Evolutionary conservation across 2,329 filamentous ascomycete species (phyloP).

Genomic region (Claviceps maximensis): DNA sequence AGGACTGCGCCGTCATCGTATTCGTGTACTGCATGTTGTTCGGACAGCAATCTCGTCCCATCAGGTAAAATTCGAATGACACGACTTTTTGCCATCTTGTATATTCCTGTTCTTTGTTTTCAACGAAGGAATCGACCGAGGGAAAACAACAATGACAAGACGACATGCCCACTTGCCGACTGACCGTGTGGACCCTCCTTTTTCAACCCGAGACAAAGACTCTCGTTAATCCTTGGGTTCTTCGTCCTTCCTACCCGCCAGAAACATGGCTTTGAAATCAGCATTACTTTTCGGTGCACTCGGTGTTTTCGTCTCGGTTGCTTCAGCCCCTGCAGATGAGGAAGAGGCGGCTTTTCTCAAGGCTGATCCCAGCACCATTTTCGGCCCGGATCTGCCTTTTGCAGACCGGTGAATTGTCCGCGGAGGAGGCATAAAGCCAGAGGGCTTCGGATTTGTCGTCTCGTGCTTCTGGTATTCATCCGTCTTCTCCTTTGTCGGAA

Average conservation of each 20-base stretch:
- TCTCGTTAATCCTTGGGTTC: background rate
- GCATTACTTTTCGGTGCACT: slow-evolving; percentile 37
- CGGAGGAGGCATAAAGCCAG: slow-evolving; percentile 30
- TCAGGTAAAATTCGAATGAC: too few relatives aligned
- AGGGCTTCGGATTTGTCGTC: background rate
- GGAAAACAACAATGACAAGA: too few relatives aligned
- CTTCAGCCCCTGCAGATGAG: slow-evolving; percentile 8
- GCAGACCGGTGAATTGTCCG: slow-evolving; percentile 28
- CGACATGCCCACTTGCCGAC: too few relatives aligned
- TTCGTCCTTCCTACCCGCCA: slow-evolving; percentile 14
- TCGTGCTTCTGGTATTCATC: slow-evolving; percentile 6
- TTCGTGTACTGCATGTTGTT: too few relatives aligned
- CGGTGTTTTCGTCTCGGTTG: slow-evolving; percentile 2
- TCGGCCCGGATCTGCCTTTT: slow-evolving; percentile 26
- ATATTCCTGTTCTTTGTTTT: too few relatives aligned
- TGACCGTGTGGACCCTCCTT: too few relatives aligned
- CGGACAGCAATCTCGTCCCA: too few relatives aligned
- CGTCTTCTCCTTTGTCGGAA: slow-evolving; percentile 6
- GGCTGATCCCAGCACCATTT: slow-evolving; percentile 31
- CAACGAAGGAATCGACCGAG: too few relatives aligned
- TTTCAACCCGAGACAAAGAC: too few relatives aligned
- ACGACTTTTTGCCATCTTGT: too few relatives aligned
- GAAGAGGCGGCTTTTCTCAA: slow-evolving; percentile 12
- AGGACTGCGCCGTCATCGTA: too few relatives aligned
- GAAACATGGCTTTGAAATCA: slow-evolving; percentile 43